Evolutionary conservation across 345 rosid species (phyloP).

Genomic region (Excoecaria agallocha): DNA sequence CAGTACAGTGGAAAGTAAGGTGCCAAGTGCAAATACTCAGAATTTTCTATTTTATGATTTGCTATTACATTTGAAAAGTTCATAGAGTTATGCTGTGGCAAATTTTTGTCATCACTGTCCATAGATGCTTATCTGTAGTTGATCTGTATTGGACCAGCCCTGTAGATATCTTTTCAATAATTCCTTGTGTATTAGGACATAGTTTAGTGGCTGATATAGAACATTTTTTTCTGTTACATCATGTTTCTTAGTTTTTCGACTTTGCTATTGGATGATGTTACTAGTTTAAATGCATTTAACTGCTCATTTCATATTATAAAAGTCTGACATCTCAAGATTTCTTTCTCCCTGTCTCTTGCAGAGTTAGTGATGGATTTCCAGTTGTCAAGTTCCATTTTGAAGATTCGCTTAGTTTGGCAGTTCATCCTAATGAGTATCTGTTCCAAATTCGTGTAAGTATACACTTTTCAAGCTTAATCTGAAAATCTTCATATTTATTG

Average conservation of each 20-base stretch:
- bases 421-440: conserved; percentile 72
- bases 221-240: neutral
- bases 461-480: neutral
- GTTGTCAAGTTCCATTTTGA: conserved; percentile 58
- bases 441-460: conserved; percentile 60
- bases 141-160: neutral
- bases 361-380: conserved; percentile 68
- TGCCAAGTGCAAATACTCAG: conserved; percentile 15
- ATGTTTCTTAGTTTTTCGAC: neutral
- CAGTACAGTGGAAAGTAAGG: conserved; percentile 55
- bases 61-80: neutral
- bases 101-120: neutral
- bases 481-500: neutral
- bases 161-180: neutral
- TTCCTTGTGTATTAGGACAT: neutral
- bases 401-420: conserved; percentile 50
- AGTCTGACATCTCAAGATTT: conserved; percentile 1
- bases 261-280: neutral
- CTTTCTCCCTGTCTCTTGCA: conserved; percentile 34
- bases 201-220: neutral
- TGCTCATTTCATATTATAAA: neutral
- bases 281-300: neutral
- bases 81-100: neutral
- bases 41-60: neutral
- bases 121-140: neutral